Evolutionary conservation across 23 red algal genomes (phyloP).

Genomic region (Gracilariopsis chorda): DNA sequence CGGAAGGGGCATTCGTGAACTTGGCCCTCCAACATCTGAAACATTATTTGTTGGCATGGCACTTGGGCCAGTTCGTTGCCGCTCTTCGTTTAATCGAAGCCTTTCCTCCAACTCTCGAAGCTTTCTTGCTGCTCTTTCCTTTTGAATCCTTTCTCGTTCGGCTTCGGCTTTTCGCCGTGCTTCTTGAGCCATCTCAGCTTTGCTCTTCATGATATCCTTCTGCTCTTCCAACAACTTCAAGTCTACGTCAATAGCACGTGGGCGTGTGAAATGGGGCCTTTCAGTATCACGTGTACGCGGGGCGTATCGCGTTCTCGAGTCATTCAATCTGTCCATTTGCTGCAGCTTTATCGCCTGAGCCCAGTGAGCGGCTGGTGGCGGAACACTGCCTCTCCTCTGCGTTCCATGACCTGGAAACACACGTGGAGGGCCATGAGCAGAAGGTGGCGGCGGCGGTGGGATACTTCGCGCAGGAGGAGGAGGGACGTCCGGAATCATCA

Average conservation of each 20-base stretch:
- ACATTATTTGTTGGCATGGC: not conserved
- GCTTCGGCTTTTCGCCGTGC: slow-evolving; percentile 35
- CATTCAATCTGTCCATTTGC: not conserved
- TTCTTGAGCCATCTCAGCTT: slow-evolving; percentile 54
- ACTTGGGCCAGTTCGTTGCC: not conserved
- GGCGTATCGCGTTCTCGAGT: not conserved
- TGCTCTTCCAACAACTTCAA: slow-evolving; percentile 32
- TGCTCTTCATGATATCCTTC: slow-evolving; percentile 44
- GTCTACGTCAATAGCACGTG: not conserved
- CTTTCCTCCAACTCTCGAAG: slow-evolving; percentile 52
- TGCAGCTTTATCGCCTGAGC: slow-evolving; percentile 37
- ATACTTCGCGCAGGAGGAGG: not conserved
- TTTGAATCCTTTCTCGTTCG: slow-evolving; percentile 46
- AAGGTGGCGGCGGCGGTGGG: not conserved
- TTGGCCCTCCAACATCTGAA: not conserved
- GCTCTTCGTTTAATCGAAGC: slow-evolving; percentile 35
- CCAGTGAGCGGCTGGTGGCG: slow-evolving; percentile 52
- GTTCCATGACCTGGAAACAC: not conserved
- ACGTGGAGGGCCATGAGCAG: not conserved
- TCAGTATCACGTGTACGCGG: not conserved
- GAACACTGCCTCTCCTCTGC: not conserved
- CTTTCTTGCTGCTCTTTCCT: slow-evolving; percentile 44
- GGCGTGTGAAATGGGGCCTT: not conserved
- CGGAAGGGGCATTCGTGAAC: not conserved
- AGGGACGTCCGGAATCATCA: slow-evolving; percentile 4